A percentile compares a stretch with the other conserved stretches of the same genome.
Evolutionary conservation across 164 flowering plant genomes (phyloP).

Genomic region (Taxillus chinensis): DNA sequence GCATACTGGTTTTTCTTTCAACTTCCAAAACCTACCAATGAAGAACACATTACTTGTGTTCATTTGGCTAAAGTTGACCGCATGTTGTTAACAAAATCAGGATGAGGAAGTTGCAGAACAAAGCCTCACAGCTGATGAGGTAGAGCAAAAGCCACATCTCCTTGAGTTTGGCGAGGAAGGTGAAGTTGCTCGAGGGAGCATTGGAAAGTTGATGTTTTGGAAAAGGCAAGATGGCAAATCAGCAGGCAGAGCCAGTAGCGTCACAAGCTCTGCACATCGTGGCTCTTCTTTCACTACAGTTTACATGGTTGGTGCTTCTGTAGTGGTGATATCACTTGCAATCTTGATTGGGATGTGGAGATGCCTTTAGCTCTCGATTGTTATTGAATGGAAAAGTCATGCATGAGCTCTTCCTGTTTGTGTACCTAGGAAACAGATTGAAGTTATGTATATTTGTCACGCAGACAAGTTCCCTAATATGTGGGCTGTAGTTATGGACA

Average conservation of each 20-base stretch:
- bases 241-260: background rate
- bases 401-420: too few species aligned
- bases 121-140: slow-evolving; percentile 2
- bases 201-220: slow-evolving; percentile 10
- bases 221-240: slow-evolving; percentile 5
- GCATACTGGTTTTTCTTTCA: too few species aligned
- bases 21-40: too few species aligned
- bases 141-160: background rate
- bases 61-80: too few species aligned
- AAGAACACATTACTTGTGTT: too few species aligned
- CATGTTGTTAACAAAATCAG: too few species aligned
- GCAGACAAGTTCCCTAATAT: too few species aligned
- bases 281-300: slow-evolving; percentile 1
- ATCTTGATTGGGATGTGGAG: slow-evolving; percentile 11
- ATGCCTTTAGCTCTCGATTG: slow-evolving; percentile 4
- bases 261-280: background rate
- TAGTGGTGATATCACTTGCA: slow-evolving; percentile 8
- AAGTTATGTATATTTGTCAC: too few species aligned
- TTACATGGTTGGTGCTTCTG: slow-evolving; percentile 2
- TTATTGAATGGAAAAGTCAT: background rate
- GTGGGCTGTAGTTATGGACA: too few species aligned
- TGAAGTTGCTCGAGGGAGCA: background rate
- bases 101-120: background rate
- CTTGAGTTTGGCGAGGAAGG: background rate
- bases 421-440: too few species aligned